These are phyloP conservation scores for Pseudogymnoascus sp. DNA, from an alignment of 2,329 filamentous ascomycete genomes.

Conservation along the genomic window DNA sequence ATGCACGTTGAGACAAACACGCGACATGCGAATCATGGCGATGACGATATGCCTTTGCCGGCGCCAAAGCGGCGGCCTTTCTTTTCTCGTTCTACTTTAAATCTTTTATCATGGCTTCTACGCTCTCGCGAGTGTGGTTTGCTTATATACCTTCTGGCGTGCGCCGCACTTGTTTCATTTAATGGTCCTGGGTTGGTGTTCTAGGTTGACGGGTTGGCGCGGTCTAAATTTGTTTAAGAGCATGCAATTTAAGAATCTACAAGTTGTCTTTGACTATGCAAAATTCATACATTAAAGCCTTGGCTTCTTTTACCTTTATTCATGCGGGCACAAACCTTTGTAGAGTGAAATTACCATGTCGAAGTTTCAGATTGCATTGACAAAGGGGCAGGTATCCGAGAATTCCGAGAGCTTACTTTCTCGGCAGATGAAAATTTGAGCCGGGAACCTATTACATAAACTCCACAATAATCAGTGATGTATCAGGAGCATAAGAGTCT, in stretches of 20 bases:
- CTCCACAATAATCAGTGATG: background rate
- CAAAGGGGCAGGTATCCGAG: background rate
- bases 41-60: slow-evolving; percentile 1
- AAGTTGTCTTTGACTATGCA: background rate
- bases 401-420: background rate
- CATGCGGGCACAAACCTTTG: background rate
- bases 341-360: background rate
- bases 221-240: background rate
- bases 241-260: background rate
- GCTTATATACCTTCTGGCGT: slow-evolving; percentile 6
- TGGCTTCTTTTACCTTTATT: background rate
- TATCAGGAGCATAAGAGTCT: background rate
- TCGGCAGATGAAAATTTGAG: background rate
- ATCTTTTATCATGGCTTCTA: background rate
- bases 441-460: background rate
- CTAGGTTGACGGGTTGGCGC: background rate
- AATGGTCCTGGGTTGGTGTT: slow-evolving; percentile 2
- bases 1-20: background rate
- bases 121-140: background rate
- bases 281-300: background rate
- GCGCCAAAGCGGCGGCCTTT: background rate
- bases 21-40: background rate
- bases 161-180: background rate
- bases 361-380: background rate
- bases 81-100: slow-evolving; percentile 4